Evolutionary conservation across 208 protist genomes (phyloP).

Genomic region (Porcisia hertigi): DNA sequence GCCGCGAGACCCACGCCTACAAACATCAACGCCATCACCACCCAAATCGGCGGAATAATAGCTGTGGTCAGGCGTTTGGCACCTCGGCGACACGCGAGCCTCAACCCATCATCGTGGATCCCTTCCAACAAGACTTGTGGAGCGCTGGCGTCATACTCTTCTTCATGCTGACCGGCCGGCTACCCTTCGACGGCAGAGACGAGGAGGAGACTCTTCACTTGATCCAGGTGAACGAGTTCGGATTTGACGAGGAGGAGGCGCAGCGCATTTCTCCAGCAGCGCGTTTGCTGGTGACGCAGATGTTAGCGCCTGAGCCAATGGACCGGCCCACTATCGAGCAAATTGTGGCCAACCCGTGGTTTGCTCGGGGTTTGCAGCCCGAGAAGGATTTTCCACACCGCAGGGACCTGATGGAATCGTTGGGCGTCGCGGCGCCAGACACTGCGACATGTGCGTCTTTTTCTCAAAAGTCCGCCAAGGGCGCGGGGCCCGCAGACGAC

Average conservation of each 20-base stretch:
- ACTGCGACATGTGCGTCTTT: neutral
- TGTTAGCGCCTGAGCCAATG: slow-evolving; percentile 84
- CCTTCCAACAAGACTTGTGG: slow-evolving; percentile 92
- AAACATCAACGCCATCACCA: neutral
- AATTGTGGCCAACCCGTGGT: slow-evolving; percentile 89
- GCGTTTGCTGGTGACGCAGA: slow-evolving; percentile 56
- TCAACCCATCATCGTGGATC: slow-evolving; percentile 47
- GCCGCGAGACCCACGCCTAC: neutral
- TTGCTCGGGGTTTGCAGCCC: slow-evolving; percentile 58
- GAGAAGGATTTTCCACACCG: slow-evolving; percentile 70
- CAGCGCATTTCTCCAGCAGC: slow-evolving; percentile 65
- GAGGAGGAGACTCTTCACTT: slow-evolving; percentile 95
- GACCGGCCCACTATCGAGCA: slow-evolving; percentile 85
- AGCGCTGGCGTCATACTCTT: slow-evolving; percentile 92
- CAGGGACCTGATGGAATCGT: slow-evolving; percentile 33
- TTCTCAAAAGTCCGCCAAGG: slow-evolving; percentile 5
- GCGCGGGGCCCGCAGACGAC: neutral
- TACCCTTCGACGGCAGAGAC: slow-evolving; percentile 95
- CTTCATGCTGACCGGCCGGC: slow-evolving; percentile 94
- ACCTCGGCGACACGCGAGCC: slow-evolving; percentile 11
- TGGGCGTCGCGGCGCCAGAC: slow-evolving; percentile 4
- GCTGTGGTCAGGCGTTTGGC: neutral
- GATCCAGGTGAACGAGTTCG: slow-evolving; percentile 60
- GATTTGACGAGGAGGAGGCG: slow-evolving; percentile 72
- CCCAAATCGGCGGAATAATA: neutral